Percentiles rank a stretch among this genome's conserved stretches.
These are phyloP conservation scores for Lablab purpureus DNA, from an alignment of 306 rosid species.

Conservation along the genomic window DNA sequence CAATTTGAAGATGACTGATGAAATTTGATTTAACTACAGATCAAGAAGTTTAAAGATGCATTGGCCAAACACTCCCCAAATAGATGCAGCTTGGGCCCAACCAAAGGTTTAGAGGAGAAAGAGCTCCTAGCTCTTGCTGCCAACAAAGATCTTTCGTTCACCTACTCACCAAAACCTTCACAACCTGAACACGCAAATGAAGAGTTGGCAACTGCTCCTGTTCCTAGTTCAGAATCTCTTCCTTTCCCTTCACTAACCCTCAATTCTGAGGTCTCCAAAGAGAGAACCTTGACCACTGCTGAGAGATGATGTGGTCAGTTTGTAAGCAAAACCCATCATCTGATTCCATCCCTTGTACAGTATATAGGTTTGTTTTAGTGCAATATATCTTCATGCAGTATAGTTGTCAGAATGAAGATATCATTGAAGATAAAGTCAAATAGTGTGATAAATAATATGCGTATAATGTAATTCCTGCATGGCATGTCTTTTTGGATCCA, in stretches of 20 bases:
- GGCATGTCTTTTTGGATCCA: conserved; percentile 63
- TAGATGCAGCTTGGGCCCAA: conserved; percentile 85
- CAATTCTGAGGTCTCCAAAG: conserved; percentile 49
- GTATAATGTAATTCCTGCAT: neutral
- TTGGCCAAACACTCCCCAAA: conserved; percentile 84
- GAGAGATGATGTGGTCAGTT: conserved; percentile 56
- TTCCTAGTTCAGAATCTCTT: conserved; percentile 41
- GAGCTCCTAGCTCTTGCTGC: conserved; percentile 85
- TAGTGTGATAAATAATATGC: conserved; percentile 34
- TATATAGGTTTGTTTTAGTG: conserved; percentile 38
- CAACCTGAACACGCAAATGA: conserved; percentile 47
- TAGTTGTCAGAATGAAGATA: conserved; percentile 41
- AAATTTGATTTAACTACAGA: conserved; percentile 53
- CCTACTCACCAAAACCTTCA: conserved; percentile 65
- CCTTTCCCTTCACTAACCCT: conserved; percentile 42
- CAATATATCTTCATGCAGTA: conserved; percentile 8
- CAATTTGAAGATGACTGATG: conserved; percentile 24
- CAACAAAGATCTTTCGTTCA: conserved; percentile 72
- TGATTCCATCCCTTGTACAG: conserved; percentile 53
- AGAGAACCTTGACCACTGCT: conserved; percentile 53
- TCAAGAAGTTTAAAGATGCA: conserved; percentile 93
- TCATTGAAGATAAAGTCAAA: conserved; percentile 42
- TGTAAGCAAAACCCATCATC: conserved; percentile 21
- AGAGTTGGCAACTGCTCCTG: conserved; percentile 29
- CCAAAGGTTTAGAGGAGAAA: conserved; percentile 92